phyloP scores from a whole-genome alignment of 495 filamentous ascomycete genomes.

The Aspergillus ellipticus region DNA sequence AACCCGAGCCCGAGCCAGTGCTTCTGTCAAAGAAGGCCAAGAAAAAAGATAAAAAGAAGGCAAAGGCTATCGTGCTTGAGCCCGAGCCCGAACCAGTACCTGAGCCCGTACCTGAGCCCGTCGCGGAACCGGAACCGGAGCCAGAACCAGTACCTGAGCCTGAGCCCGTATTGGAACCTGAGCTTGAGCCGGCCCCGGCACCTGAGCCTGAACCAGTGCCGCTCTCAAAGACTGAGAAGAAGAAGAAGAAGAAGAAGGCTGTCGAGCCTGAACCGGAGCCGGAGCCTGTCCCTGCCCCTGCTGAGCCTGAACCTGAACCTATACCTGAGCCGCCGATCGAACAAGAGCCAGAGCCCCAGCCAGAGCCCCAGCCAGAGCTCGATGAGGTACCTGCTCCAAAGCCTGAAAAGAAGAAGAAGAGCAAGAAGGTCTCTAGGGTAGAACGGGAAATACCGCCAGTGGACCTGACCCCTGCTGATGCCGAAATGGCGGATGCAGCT shows the following conservation, averaged over 20 bases:
- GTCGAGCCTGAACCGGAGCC: constrained; percentile 7
- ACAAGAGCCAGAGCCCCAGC: constrained; percentile 5
- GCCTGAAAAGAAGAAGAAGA: constrained; percentile 21
- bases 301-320: constrained; percentile 7
- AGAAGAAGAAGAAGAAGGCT: constrained; percentile 12
- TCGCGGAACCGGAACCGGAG: too few species aligned
- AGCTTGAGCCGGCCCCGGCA: constrained; percentile 16
- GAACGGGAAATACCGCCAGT: constrained; percentile 4
- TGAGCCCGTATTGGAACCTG: constrained; percentile 16
- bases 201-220: constrained; percentile 25
- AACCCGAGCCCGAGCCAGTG: constrained; percentile 6
- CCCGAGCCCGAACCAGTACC: constrained; percentile 6
- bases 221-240: not conserved
- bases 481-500: constrained; percentile 8
- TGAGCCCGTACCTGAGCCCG: constrained; percentile 12
- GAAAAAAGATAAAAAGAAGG: too few species aligned
- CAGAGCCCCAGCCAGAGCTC: constrained; percentile 2
- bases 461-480: constrained; percentile 19
- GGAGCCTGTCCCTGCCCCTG: not conserved
- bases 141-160: constrained; percentile 25
- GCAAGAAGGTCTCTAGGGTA: constrained; percentile 14
- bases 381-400: constrained; percentile 14
- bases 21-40: constrained; percentile 1
- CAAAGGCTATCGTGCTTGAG: constrained; percentile 5
- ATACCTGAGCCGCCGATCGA: not conserved